Percentiles rank a stretch among this genome's conserved stretches.
These are phyloP conservation scores for Suillus placidus DNA, from an alignment of 768 basidiomycete species.

Conservation along the genomic window DNA sequence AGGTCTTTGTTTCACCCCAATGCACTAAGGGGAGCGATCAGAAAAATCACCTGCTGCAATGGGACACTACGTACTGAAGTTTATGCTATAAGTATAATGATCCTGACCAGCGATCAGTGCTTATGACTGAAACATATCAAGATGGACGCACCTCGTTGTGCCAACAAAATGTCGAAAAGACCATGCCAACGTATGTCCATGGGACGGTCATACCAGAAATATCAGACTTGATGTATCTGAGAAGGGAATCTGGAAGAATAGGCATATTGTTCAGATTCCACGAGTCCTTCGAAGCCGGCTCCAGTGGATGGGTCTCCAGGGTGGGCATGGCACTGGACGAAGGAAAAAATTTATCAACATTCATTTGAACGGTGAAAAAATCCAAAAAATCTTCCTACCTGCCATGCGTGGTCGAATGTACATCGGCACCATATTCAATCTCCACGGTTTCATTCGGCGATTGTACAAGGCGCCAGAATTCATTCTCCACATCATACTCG, in stretches of 20 bases:
- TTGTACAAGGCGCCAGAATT: constrained; percentile 97
- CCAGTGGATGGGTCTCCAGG: constrained; percentile 87
- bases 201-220: constrained; percentile 99
- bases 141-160: constrained; percentile 82
- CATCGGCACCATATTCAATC: constrained; percentile 99
- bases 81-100: constrained; percentile 96
- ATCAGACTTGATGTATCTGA: constrained; percentile 97
- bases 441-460: constrained; percentile 90
- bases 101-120: constrained; percentile 55
- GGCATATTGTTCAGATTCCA: constrained; percentile 99
- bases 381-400: constrained; percentile 58
- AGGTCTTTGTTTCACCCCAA: constrained; percentile 99
- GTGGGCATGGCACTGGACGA: constrained; percentile 86
- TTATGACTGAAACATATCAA: constrained; percentile 20
- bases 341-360: constrained; percentile 9
- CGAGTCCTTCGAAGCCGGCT: constrained; percentile 85
- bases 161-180: constrained; percentile 99
- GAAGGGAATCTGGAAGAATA: constrained; percentile 86
- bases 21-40: constrained; percentile 64
- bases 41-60: constrained; percentile 17
- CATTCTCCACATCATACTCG: constrained; percentile 89
- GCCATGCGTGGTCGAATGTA: constrained; percentile 96
- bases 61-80: constrained; percentile 70
- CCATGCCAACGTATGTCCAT: constrained; percentile 99
- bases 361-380: constrained; percentile 30